These are phyloP conservation scores for Saccharum spontaneum DNA, from an alignment of 176 grass and related monocot species.

Conservation along the genomic window DNA sequence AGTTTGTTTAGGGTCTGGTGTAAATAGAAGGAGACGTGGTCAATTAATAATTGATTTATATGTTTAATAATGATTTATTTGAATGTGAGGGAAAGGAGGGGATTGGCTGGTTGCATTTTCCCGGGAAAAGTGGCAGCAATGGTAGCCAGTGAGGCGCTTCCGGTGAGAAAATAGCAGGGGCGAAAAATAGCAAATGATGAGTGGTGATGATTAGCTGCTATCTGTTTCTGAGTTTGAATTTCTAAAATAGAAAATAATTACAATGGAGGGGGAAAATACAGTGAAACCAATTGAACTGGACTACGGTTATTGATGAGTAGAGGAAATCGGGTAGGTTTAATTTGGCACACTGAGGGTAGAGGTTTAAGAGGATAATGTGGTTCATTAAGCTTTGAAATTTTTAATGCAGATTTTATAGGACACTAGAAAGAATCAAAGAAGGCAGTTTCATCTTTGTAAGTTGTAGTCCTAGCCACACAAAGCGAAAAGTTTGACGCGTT, in stretches of 20 bases:
- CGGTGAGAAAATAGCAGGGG: background rate
- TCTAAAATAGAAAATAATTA: background rate
- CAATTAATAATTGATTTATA: background rate
- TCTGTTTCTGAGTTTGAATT: background rate
- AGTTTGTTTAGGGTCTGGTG: background rate
- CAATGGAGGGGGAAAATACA: background rate
- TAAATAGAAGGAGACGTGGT: constrained; percentile 19
- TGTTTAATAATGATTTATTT: background rate
- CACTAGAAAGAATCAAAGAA: background rate
- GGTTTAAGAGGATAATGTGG: no score
- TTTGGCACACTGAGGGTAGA: background rate
- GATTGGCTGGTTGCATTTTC: constrained; percentile 27
- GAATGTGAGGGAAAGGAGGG: constrained; percentile 33
- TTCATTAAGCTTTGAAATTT: no score
- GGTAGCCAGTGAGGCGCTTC: background rate
- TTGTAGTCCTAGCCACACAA: background rate
- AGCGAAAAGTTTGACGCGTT: background rate
- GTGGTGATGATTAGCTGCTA: background rate
- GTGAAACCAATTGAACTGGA: background rate
- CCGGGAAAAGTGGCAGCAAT: constrained; percentile 26
- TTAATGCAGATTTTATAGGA: background rate
- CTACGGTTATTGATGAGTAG: background rate
- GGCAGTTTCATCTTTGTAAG: background rate
- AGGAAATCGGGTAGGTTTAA: no score
- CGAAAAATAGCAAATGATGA: background rate